A percentile compares a stretch with the other conserved stretches of the same genome.
These are phyloP conservation scores for Gloeophyllum trabeum DNA, from an alignment of 768 basidiomycete species.

Conservation along the genomic window DNA sequence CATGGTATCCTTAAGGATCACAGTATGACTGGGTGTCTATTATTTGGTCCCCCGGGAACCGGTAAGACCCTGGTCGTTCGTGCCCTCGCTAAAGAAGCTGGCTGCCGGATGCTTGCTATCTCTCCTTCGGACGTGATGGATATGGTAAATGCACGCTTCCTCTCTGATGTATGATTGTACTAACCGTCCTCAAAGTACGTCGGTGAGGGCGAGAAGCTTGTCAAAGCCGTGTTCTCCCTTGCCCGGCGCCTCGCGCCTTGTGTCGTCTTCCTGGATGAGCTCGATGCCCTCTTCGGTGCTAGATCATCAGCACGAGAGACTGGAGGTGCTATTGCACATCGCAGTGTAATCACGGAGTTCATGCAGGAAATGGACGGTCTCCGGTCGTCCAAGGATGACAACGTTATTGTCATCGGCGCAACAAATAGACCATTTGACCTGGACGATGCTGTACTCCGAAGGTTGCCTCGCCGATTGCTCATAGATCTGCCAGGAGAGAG, in stretches of 20 bases:
- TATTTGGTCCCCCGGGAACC: constrained; percentile 91
- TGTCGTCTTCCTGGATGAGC: constrained; percentile 91
- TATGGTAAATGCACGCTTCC: constrained; percentile 45
- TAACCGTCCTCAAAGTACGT: constrained; percentile 45
- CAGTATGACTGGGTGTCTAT: constrained; percentile 79
- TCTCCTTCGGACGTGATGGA: constrained; percentile 94
- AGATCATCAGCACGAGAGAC: constrained; percentile 67
- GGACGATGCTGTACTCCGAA: constrained; percentile 85
- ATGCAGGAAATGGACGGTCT: constrained; percentile 98
- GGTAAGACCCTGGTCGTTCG: constrained; percentile 87
- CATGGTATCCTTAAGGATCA: constrained; percentile 87
- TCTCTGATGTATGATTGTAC: neutral
- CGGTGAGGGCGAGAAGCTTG: constrained; percentile 84
- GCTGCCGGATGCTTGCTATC: constrained; percentile 85
- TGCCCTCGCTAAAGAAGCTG: constrained; percentile 88
- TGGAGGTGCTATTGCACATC: constrained; percentile 73
- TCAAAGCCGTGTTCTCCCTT: constrained; percentile 79
- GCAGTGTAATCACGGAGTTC: constrained; percentile 84
- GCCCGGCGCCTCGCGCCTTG: constrained; percentile 82
- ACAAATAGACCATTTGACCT: constrained; percentile 89
- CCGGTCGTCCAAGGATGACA: constrained; percentile 65
- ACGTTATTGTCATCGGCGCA: constrained; percentile 86
- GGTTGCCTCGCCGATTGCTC: constrained; percentile 76
- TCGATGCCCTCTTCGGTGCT: constrained; percentile 87
- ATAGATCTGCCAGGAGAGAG: constrained; percentile 83